Percentiles rank a stretch among this genome's conserved stretches.
These are phyloP conservation scores for Phaeosphaeriaceae sp. DNA, from an alignment of 2,329 filamentous ascomycete species.

Conservation along the genomic window DNA sequence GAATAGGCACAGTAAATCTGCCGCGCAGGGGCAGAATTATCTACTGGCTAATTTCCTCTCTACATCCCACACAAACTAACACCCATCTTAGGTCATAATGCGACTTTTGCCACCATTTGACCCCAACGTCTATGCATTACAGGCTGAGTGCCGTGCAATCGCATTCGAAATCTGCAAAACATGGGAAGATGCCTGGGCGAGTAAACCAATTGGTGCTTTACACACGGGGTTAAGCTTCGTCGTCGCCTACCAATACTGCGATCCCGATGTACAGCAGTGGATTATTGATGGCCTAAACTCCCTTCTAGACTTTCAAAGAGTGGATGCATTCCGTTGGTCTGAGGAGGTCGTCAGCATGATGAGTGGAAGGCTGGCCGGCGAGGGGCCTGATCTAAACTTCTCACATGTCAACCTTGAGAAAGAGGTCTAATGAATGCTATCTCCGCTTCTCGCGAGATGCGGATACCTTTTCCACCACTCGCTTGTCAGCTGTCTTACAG, in stretches of 20 bases:
- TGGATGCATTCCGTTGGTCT: conserved; percentile 39
- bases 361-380: conserved; percentile 33
- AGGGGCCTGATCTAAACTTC: not conserved
- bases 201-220: conserved; percentile 40
- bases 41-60: too few relatives aligned
- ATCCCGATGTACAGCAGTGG: conserved; percentile 32
- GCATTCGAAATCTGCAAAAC: conserved; percentile 44
- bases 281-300: conserved; percentile 36
- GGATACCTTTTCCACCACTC: not conserved
- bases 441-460: not conserved
- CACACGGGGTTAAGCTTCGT: conserved; percentile 42
- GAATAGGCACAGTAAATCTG: too few relatives aligned
- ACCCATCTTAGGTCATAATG: conserved; percentile 19
- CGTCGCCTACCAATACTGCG: conserved; percentile 41
- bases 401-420: not conserved
- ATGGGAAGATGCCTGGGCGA: conserved; percentile 44
- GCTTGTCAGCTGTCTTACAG: not conserved
- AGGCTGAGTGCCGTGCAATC: conserved; percentile 35
- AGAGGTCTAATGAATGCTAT: not conserved
- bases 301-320: conserved; percentile 33
- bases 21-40: too few relatives aligned
- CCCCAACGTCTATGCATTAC: conserved; percentile 24
- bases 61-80: too few relatives aligned
- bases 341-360: conserved; percentile 33
- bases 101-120: conserved; percentile 34